phyloP scores from a whole-genome alignment of 176 grass and related monocot species.

The Aechmea fasciata region DNA sequence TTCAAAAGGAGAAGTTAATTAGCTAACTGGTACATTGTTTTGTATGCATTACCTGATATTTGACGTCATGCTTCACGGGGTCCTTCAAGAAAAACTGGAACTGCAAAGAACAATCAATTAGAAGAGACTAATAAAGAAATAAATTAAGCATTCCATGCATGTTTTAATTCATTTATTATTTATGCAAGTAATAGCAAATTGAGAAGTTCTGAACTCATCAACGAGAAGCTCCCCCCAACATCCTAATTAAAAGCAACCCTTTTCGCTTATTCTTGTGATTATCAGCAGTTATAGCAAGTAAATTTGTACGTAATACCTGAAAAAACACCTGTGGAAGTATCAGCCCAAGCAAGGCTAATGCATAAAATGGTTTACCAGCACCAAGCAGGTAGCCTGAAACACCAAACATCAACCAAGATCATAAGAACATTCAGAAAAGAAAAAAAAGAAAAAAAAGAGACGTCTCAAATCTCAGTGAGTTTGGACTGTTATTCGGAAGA shows the following conservation, averaged over 20 bases:
- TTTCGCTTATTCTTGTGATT: too few species aligned
- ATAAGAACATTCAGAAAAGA: not conserved
- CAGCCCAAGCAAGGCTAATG: constrained; percentile 37
- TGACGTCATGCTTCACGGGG: constrained; percentile 43
- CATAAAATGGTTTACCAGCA: constrained; percentile 36
- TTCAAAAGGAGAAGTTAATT: too few species aligned
- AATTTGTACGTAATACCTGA: constrained; percentile 23
- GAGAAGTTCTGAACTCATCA: not conserved
- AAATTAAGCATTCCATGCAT: not conserved
- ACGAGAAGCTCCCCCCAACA: not conserved
- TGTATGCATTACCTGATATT: constrained; percentile 38
- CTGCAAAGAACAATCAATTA: constrained; percentile 13
- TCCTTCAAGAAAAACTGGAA: constrained; percentile 51
- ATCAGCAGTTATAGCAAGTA: not conserved
- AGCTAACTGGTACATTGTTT: not conserved
- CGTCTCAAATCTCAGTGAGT: too few species aligned
- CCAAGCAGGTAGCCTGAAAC: constrained; percentile 42
- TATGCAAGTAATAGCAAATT: not conserved
- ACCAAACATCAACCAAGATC: not conserved
- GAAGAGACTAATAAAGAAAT: not conserved
- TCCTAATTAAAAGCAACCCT: too few species aligned
- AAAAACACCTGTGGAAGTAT: constrained; percentile 39
- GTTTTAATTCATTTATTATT: not conserved
- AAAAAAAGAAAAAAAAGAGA: too few species aligned
- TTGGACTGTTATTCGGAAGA: not conserved